Evolutionary conservation across 768 basidiomycete genomes (phyloP).

Genomic region (Pisolithus tinctorius): DNA sequence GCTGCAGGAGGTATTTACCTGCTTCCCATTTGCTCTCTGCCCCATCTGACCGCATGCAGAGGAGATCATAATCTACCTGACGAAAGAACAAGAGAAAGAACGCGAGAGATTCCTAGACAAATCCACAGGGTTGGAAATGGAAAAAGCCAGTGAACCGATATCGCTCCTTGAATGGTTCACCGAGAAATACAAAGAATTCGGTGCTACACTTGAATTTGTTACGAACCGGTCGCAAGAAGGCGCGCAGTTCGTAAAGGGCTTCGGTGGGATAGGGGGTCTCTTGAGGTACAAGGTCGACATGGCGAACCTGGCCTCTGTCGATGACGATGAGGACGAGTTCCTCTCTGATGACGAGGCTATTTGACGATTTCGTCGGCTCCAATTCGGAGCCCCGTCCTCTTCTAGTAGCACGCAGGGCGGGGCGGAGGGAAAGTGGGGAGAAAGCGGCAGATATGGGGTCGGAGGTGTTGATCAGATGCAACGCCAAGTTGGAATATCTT

Average conservation of each 20-base stretch:
- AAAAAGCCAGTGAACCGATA: slow-evolving; percentile 73
- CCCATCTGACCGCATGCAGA: slow-evolving; percentile 37
- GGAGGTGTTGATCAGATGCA: slow-evolving; percentile 2
- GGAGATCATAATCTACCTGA: slow-evolving; percentile 74
- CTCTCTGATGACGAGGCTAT: slow-evolving; percentile 69
- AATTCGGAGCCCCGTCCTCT: slow-evolving; percentile 61
- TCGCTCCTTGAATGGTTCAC: slow-evolving; percentile 97
- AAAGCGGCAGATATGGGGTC: neutral
- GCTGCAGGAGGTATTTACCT: slow-evolving; percentile 68
- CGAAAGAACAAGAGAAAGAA: slow-evolving; percentile 84
- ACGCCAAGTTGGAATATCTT: slow-evolving; percentile 3
- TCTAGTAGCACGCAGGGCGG: slow-evolving; percentile 58
- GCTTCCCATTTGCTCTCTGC: neutral
- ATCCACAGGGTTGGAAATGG: slow-evolving; percentile 94
- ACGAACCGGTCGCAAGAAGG: slow-evolving; percentile 97
- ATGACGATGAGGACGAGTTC: slow-evolving; percentile 83
- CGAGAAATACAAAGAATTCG: slow-evolving; percentile 97
- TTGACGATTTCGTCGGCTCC: slow-evolving; percentile 85
- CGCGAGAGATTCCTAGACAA: slow-evolving; percentile 94
- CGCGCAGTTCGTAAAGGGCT: slow-evolving; percentile 96
- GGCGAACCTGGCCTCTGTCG: slow-evolving; percentile 62
- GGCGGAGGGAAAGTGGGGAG: slow-evolving; percentile 34
- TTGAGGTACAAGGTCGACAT: slow-evolving; percentile 98
- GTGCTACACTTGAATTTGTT: slow-evolving; percentile 91
- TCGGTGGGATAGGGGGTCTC: slow-evolving; percentile 95